These are phyloP conservation scores for Blastosporella zonata DNA, from an alignment of 1,284 basidiomycete species.

Conservation along the genomic window DNA sequence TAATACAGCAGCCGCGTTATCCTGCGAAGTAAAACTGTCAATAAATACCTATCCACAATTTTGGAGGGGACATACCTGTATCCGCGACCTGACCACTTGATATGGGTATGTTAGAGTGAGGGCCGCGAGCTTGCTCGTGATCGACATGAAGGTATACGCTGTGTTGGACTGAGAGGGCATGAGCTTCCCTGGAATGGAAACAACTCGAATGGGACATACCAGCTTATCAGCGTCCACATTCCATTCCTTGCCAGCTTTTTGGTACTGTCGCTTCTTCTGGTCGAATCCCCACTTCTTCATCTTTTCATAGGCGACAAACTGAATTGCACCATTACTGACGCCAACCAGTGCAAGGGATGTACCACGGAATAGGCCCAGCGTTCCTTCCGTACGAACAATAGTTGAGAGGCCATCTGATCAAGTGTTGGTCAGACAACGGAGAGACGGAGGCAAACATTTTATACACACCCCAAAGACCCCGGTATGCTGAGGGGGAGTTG, in stretches of 20 bases:
- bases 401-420: constrained; percentile 71
- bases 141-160: constrained; percentile 92
- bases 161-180: constrained; percentile 69
- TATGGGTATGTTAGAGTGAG: constrained; percentile 93
- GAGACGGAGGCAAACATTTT: constrained; percentile 9
- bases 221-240: constrained; percentile 79
- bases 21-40: constrained; percentile 35
- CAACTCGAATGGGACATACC: constrained; percentile 44
- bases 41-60: neutral
- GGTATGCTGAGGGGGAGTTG: constrained; percentile 68
- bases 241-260: constrained; percentile 59
- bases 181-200: neutral
- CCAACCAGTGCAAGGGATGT: constrained; percentile 89
- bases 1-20: constrained; percentile 56
- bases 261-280: constrained; percentile 61
- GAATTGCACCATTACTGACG: constrained; percentile 93
- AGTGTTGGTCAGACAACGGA: constrained; percentile 1
- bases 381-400: constrained; percentile 74
- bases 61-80: constrained; percentile 63
- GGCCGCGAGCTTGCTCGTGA: constrained; percentile 85
- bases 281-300: constrained; percentile 90
- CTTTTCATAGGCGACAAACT: constrained; percentile 96
- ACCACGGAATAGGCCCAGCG: constrained; percentile 83
- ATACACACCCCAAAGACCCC: constrained; percentile 75
- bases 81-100: constrained; percentile 92